phyloP scores from a whole-genome alignment of 192 early-diverging fungal genomes.

The Neocallimastix lanati region DNA sequence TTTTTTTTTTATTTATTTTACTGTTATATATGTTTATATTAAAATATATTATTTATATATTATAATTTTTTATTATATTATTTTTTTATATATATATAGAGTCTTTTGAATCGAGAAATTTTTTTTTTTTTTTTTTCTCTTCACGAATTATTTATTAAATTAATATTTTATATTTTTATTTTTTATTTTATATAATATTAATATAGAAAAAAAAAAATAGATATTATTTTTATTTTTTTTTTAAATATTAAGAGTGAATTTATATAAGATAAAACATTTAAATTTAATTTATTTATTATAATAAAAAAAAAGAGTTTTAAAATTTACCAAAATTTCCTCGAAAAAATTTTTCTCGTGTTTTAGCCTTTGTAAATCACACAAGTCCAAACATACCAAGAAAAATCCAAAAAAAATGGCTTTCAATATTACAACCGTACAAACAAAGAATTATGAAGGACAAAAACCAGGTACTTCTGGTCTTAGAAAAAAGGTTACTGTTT shows the following conservation, averaged over 20 bases:
- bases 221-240: background rate
- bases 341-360: background rate
- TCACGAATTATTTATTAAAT: too few relatives aligned
- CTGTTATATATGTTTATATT: too few relatives aligned
- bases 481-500: conserved; percentile 87
- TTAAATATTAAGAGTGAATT: background rate
- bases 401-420: background rate
- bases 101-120: too few relatives aligned
- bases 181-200: too few relatives aligned
- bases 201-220: background rate
- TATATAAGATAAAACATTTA: background rate
- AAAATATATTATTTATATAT: too few relatives aligned
- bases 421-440: conserved; percentile 27
- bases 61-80: too few relatives aligned
- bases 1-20: too few relatives aligned
- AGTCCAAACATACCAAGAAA: background rate
- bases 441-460: conserved; percentile 72
- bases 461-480: conserved; percentile 93
- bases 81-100: too few relatives aligned
- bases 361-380: background rate
- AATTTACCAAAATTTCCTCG: background rate
- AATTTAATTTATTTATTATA: background rate
- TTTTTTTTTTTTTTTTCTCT: too few relatives aligned
- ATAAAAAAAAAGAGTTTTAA: background rate
- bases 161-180: too few relatives aligned